These are phyloP conservation scores for Pseudocercospora pini-densiflorae DNA, from an alignment of 2,329 filamentous ascomycete genomes.

Conservation along the genomic window DNA sequence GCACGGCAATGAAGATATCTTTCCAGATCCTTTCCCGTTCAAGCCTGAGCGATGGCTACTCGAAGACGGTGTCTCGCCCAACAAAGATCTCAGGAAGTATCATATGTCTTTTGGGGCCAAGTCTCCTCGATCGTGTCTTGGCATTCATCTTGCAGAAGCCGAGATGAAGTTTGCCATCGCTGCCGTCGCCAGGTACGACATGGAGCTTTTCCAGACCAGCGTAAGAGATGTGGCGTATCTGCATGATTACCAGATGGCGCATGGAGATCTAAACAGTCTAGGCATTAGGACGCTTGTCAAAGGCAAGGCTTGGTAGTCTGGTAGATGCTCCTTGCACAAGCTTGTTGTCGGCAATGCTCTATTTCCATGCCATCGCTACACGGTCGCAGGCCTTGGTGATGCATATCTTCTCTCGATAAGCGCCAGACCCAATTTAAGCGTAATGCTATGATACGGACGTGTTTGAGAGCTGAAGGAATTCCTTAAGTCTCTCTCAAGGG, in stretches of 20 bases:
- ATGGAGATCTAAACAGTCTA: slow-evolving; percentile 14
- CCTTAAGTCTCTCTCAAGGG: background rate
- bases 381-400: too few species aligned
- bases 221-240: slow-evolving; percentile 26
- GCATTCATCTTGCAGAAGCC: slow-evolving; percentile 41
- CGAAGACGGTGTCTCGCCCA: background rate
- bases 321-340: too few species aligned
- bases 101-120: slow-evolving; percentile 41
- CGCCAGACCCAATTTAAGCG: too few species aligned
- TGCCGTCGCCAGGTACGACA: slow-evolving; percentile 37
- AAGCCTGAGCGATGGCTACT: slow-evolving; percentile 26
- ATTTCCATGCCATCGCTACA: too few species aligned
- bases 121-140: slow-evolving; percentile 37
- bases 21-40: slow-evolving; percentile 37
- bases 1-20: slow-evolving; percentile 39
- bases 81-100: slow-evolving; percentile 30
- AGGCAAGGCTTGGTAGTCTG: background rate
- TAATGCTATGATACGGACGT: background rate
- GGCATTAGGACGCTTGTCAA: slow-evolving; percentile 10
- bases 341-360: too few species aligned
- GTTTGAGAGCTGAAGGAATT: background rate
- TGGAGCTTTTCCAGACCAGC: slow-evolving; percentile 34
- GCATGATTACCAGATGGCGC: slow-evolving; percentile 20
- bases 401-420: too few species aligned
- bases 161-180: slow-evolving; percentile 41